Evolutionary conservation across 2,329 filamentous ascomycete species (phyloP).

Genomic region (Chrysoporthe deuterocubensis): DNA sequence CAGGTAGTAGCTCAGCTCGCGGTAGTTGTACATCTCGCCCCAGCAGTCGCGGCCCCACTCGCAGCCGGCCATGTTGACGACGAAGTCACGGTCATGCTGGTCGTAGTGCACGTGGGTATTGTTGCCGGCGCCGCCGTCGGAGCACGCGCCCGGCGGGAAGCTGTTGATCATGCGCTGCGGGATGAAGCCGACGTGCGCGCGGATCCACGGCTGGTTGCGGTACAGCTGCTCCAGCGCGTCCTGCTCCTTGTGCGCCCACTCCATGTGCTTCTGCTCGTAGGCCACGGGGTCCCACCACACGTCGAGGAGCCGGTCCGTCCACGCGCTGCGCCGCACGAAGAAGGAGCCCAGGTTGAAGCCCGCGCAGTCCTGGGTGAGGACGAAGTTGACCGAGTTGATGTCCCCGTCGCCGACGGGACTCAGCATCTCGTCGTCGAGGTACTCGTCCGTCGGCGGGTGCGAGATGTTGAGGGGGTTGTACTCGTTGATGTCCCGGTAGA

Average conservation of each 20-base stretch:
- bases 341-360: conserved; percentile 98
- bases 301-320: conserved; percentile 90
- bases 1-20: conserved; percentile 85
- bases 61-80: conserved; percentile 98
- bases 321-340: conserved; percentile 82
- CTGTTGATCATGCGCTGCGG: conserved; percentile 92
- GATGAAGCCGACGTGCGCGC: conserved; percentile 85
- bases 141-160: conserved; percentile 89
- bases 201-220: conserved; percentile 87
- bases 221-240: conserved; percentile 94
- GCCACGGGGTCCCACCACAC: conserved; percentile 98
- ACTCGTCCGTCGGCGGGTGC: conserved; percentile 75
- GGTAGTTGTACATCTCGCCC: conserved; percentile 96
- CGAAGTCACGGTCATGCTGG: conserved; percentile 82
- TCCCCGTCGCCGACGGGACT: conserved; percentile 80
- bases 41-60: conserved; percentile 97
- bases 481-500: conserved; percentile 93
- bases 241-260: conserved; percentile 99
- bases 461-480: conserved; percentile 95
- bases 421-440: conserved; percentile 75
- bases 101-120: conserved; percentile 84
- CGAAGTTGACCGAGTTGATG: conserved; percentile 78
- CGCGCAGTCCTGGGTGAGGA: conserved; percentile 90
- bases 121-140: conserved; percentile 72
- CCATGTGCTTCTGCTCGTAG: conserved; percentile 98